Evolutionary conservation across 768 basidiomycete genomes (phyloP).

Genomic region (Mycena crocata): DNA sequence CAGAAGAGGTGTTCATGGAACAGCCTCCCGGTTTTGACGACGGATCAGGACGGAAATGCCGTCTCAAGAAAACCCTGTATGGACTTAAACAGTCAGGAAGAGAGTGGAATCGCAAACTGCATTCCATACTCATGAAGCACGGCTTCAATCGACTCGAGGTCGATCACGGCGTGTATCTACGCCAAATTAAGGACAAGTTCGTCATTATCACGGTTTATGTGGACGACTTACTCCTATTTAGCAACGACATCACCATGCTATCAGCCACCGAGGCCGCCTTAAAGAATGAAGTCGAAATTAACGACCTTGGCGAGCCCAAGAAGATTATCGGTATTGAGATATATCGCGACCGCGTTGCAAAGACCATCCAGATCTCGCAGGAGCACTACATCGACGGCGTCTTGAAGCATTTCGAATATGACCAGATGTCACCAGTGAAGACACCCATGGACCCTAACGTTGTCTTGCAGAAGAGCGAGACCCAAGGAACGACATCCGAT

Average conservation of each 20-base stretch:
- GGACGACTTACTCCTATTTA: slow-evolving; percentile 40
- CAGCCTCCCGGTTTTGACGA: slow-evolving; percentile 8
- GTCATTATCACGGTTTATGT: slow-evolving; percentile 40
- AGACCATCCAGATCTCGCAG: slow-evolving; percentile 12
- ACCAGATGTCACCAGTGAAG: slow-evolving; percentile 16
- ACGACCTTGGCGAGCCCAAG: slow-evolving; percentile 32
- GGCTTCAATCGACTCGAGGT: slow-evolving; percentile 33
- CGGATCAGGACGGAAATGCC: slow-evolving; percentile 6
- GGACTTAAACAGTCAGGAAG: slow-evolving; percentile 10
- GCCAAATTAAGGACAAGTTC: slow-evolving; percentile 4
- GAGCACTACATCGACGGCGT: slow-evolving; percentile 1
- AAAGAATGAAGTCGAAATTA: slow-evolving; percentile 30
- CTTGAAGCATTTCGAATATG: slow-evolving; percentile 18
- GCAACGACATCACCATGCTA: slow-evolving; percentile 12
- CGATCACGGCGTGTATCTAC: slow-evolving; percentile 38
- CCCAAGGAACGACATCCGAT: not conserved
- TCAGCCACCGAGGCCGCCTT: slow-evolving; percentile 26
- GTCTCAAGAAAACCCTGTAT: slow-evolving; percentile 1
- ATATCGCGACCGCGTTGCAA: not conserved
- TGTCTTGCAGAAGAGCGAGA: slow-evolving; percentile 8
- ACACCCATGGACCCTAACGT: slow-evolving; percentile 17
- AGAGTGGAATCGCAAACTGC: slow-evolving; percentile 44
- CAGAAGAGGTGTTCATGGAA: slow-evolving; percentile 11
- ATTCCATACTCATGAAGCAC: slow-evolving; percentile 27
- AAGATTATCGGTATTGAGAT: slow-evolving; percentile 42